Percentiles rank a stretch among this genome's conserved stretches.
Conservation (phyloP, 345 rosid species). For the Lepidium africanum region DNA sequence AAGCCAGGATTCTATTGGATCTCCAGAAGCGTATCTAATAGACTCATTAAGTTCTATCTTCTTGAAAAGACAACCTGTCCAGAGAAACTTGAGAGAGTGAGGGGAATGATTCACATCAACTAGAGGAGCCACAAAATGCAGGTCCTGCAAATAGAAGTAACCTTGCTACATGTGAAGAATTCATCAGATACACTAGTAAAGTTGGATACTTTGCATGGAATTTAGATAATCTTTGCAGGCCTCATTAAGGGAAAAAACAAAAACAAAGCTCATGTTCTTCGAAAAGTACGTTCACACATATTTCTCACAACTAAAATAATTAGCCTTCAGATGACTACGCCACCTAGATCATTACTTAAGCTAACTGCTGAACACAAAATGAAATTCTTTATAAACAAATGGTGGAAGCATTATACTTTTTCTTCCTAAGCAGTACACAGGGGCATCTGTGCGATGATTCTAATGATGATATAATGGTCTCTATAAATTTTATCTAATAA, state of each 20-base stretch:
- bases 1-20: constrained; percentile 98
- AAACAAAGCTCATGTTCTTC: background rate
- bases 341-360: background rate
- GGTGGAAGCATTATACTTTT: background rate
- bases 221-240: background rate
- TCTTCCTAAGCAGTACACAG: background rate
- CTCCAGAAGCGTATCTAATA: constrained; percentile 86
- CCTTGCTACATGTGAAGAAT: background rate
- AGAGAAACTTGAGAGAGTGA: constrained; percentile 13
- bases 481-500: background rate
- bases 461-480: background rate
- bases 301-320: background rate
- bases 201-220: background rate
- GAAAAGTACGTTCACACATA: background rate
- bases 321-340: background rate
- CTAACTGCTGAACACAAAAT: background rate
- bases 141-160: background rate
- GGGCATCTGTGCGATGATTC: background rate
- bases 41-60: constrained; percentile 91
- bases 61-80: constrained; percentile 72
- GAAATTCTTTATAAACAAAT: background rate
- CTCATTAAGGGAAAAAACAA: background rate
- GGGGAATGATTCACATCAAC: background rate
- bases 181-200: background rate
- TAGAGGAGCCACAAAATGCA: background rate